These are phyloP conservation scores for Microbotryum silenes-acaulis DNA, from an alignment of 1,284 basidiomycete genomes.

Conservation along the genomic window DNA sequence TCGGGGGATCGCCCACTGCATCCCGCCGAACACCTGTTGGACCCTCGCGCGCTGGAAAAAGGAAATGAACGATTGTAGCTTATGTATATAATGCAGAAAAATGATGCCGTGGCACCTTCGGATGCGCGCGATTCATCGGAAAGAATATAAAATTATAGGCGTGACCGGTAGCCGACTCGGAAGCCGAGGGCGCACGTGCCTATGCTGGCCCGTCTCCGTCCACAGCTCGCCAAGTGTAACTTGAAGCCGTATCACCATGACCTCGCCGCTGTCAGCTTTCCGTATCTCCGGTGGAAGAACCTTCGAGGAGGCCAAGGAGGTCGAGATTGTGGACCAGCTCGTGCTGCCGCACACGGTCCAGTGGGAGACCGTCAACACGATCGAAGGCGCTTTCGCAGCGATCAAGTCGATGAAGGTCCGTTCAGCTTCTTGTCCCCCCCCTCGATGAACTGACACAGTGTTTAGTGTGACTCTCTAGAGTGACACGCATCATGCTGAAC, in stretches of 20 bases:
- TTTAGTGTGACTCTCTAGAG: too few species aligned
- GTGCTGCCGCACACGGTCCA: slow-evolving; percentile 54
- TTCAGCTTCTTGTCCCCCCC: neutral
- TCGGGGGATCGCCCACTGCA: too few species aligned
- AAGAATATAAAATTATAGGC: too few species aligned
- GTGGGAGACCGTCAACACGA: slow-evolving; percentile 60
- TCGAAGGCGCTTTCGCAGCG: slow-evolving; percentile 76
- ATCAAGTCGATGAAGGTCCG: slow-evolving; percentile 84
- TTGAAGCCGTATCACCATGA: neutral
- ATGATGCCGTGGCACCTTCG: too few species aligned
- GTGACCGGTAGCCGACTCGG: too few species aligned
- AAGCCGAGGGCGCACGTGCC: neutral
- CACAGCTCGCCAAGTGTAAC: neutral
- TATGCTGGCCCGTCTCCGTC: neutral
- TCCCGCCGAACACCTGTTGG: too few species aligned
- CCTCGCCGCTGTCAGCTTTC: slow-evolving; percentile 24
- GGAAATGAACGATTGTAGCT: too few species aligned
- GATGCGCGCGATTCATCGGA: too few species aligned
- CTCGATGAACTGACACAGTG: neutral
- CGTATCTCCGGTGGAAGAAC: slow-evolving; percentile 17
- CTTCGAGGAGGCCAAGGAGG: slow-evolving; percentile 23
- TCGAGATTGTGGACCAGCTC: slow-evolving; percentile 37
- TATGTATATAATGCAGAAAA: neutral
- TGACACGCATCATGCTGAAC: too few species aligned
- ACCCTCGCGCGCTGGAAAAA: too few species aligned